Base-by-base conservation (phyloP, 2,329 filamentous ascomycete genomes). In the Fusarium sp. region DNA sequence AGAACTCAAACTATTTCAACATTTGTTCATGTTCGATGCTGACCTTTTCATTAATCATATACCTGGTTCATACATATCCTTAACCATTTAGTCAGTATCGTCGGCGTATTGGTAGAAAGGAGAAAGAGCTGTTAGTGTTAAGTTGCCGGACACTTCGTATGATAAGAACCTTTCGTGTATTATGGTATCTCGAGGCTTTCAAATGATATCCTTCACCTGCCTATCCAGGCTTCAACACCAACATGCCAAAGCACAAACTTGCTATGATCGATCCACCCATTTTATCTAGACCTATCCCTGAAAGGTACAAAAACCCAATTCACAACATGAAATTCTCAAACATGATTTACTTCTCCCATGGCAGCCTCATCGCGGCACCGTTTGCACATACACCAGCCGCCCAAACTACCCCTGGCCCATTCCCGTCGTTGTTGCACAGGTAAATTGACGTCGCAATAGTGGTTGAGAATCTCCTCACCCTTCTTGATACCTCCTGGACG, bases 371-470 rank as follows among this genome's bases (percentile, higher is more conserved):
- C 91, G 29, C 91, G 84, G 81, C 96, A 99, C 72, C 96, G 88
- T 66, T 88, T 84, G 83, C 96, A 99, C 86, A 93, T 91, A 83
- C 96, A 99, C 81, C 90, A 90, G 1, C 96, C 96, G 0, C 96
- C 96, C 57, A 99, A 84, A 65, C 94, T 95, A 9, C 95, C 96
- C 50, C 86, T 85, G 8, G 95, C 94, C 94, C 95, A 98, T 77
- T 97, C 95, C 69, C 96, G 89, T 63, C 96, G 88, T 79, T 96
- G 89, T 73, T 91, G 88, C 4, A 98, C 94, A 1, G 89, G 87
- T 65, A 98, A 80, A 25, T 89, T 86, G 58, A 97, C 87, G 83
- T 98, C 96, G 80, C 95, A 98, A 80, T 99, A 99, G 82, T 98
- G 95, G 79, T 94, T 97, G 70, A 97, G 81, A 47, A 98, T 90